Base-by-base conservation (phyloP, 139 green algal genomes). In the Chlamydomonas incerta region DNA sequence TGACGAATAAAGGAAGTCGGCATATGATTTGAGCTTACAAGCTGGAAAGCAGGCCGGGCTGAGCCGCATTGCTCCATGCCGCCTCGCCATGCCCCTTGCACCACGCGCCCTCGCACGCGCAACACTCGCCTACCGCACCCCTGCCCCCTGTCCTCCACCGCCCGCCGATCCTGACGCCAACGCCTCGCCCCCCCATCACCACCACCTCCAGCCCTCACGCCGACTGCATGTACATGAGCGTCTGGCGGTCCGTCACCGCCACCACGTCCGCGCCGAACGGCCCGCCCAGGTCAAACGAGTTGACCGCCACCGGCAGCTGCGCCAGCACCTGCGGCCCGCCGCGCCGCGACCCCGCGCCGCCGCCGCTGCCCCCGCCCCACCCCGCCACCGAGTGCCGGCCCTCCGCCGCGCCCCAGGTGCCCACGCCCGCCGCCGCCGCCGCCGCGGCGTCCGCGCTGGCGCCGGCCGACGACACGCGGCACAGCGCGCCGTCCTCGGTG, bases 251-350 rank as follows among this genome's bases (percentile, higher is more conserved):
- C 14, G 86, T 91, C 2, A 82, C 83, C n/a, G 82, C 86, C 29
- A 92, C 35, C 37, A 93, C n/a, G 31, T 92, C 87, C 24, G 35
- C 33, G n/a, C 90, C 88, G 3, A 72, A 58, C 10, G 72, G 66
- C 47, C 58, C 55, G n/a, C 88, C 86, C 26, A 88, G 76, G n/a
- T 93, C 88, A 50, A 93, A 92, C 33, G 80, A 87, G 74, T 89
- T 88, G 34, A 93, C 81, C 31, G 81, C 83, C 23, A 62, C 73
- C 3, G 65, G 76, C 23, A 86, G 62, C 66, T 82, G 74, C 33
- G 80, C 9, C 71, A 90, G n/a, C 63, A 88, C 83, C 46, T 72
- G 46, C 11, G 41, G 77, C 23, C 63, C 46, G 57, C 28, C 28
- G 1, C 21, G 26, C 13, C 75, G 9, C 0, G 3, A 15, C 28